Evolutionary conservation across 352 stramenopile genomes (phyloP).

Genomic region (Pythium brachiatum): DNA sequence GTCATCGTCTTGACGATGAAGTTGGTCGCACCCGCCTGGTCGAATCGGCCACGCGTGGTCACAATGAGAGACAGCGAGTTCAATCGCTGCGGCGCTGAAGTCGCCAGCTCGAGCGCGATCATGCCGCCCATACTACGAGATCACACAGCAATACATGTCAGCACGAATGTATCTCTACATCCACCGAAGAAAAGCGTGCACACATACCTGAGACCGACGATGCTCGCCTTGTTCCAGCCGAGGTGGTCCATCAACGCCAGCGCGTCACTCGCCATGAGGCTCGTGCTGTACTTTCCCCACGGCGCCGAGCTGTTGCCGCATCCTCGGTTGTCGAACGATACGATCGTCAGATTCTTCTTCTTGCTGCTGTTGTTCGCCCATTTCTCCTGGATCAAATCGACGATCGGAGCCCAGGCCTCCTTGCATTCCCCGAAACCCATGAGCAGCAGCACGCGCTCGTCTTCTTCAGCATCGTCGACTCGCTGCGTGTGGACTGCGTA

Average conservation of each 20-base stretch:
- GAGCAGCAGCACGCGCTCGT: constrained; percentile 50
- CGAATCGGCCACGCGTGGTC: constrained; percentile 53
- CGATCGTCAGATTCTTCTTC: constrained; percentile 37
- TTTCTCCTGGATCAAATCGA: constrained; percentile 43
- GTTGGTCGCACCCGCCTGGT: constrained; percentile 25
- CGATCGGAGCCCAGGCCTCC: constrained; percentile 50
- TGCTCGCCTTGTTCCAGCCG: constrained; percentile 34
- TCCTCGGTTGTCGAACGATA: constrained; percentile 61
- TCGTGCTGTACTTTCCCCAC: constrained; percentile 52
- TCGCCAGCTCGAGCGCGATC: constrained; percentile 60
- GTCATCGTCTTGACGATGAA: constrained; percentile 38
- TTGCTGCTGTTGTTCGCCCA: constrained; percentile 29
- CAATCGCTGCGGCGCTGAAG: constrained; percentile 41
- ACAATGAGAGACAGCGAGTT: constrained; percentile 60
- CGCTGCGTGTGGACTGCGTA: constrained; percentile 40
- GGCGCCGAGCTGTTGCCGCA: constrained; percentile 39
- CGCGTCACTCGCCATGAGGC: constrained; percentile 53
- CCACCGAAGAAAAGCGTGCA: neutral
- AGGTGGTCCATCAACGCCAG: constrained; percentile 58
- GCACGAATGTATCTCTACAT: no score
- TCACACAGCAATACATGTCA: neutral
- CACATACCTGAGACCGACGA: constrained; percentile 20
- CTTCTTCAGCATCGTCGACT: constrained; percentile 16
- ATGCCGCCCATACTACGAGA: constrained; percentile 61
- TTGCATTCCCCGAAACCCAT: constrained; percentile 56